Percentiles rank a stretch among this genome's conserved stretches.
Conservation (phyloP, 306 rosid genomes). For the Begonia masoniana region DNA sequence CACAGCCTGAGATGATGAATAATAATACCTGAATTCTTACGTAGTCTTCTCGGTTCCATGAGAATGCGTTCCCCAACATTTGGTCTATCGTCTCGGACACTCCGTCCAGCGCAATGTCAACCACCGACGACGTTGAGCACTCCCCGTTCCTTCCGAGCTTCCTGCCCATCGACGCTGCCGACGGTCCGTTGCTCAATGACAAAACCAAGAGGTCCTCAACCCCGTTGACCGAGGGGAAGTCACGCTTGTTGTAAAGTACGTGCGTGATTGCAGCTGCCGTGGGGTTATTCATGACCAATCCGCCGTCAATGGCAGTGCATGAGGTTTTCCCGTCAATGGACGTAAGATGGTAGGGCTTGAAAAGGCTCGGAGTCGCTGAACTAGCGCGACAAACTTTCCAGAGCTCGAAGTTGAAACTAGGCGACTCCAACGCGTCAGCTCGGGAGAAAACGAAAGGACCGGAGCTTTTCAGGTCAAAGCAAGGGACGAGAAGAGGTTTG, state of each 20-base stretch:
- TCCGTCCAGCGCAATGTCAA: conserved; percentile 77
- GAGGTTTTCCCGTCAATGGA: conserved; percentile 67
- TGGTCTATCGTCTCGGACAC: conserved; percentile 91
- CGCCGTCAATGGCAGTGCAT: conserved; percentile 83
- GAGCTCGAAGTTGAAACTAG: conserved; percentile 81
- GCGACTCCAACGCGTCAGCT: conserved; percentile 83
- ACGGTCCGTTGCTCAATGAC: conserved; percentile 66
- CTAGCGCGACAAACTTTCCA: conserved; percentile 94
- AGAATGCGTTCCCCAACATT: conserved; percentile 83
- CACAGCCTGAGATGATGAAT: too few species aligned
- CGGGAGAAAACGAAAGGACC: conserved; percentile 88
- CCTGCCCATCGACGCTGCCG: conserved; percentile 9
- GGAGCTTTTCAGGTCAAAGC: conserved; percentile 83
- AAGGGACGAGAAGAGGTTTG: conserved; percentile 75
- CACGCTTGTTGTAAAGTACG: conserved; percentile 80
- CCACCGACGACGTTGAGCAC: conserved; percentile 50
- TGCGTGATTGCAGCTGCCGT: conserved; percentile 87
- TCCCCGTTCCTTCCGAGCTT: conserved; percentile 18
- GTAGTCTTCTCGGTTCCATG: conserved; percentile 74
- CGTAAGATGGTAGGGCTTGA: conserved; percentile 51
- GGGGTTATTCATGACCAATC: conserved; percentile 89
- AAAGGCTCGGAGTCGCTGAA: conserved; percentile 62
- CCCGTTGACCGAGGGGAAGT: conserved; percentile 62
- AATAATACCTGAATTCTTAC: conserved; percentile 68
- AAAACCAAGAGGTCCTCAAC: conserved; percentile 76